A percentile compares a stretch with the other conserved stretches of the same genome.
Evolutionary conservation across 2,329 filamentous ascomycete genomes (phyloP).

Genomic region (Fusarium protoensiforme): DNA sequence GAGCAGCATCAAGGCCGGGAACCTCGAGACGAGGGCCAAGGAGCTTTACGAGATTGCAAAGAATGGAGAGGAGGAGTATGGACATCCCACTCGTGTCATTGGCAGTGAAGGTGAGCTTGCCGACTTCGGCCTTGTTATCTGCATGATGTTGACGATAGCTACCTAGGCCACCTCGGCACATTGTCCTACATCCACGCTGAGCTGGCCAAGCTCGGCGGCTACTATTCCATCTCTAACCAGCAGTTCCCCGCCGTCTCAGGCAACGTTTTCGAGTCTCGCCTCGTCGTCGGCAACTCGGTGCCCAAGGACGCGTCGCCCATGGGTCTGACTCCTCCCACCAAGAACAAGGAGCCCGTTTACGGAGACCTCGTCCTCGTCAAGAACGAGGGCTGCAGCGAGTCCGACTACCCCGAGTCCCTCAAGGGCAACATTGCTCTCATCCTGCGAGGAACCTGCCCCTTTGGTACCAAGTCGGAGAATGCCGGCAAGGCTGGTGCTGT

Average conservation of each 20-base stretch:
- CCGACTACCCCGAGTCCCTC: constrained; percentile 71
- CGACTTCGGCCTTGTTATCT: background rate
- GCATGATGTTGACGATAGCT: constrained; percentile 14
- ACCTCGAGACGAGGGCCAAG: constrained; percentile 69
- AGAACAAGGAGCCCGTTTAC: constrained; percentile 67
- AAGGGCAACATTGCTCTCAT: constrained; percentile 77
- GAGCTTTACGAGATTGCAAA: constrained; percentile 72
- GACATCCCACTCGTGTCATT: constrained; percentile 77
- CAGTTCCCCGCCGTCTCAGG: constrained; percentile 71
- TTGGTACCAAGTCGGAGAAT: constrained; percentile 75
- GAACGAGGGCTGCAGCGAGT: constrained; percentile 71
- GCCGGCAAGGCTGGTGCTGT: constrained; percentile 77
- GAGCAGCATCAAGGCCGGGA: constrained; percentile 63
- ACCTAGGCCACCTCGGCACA: constrained; percentile 73
- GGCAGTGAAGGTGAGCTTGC: constrained; percentile 67
- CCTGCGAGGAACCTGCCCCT: constrained; percentile 75
- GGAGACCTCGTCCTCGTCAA: constrained; percentile 69
- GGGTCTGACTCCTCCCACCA: constrained; percentile 74
- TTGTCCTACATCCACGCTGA: constrained; percentile 70
- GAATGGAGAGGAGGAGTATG: constrained; percentile 68
- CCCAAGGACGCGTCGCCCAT: constrained; percentile 65
- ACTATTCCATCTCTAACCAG: constrained; percentile 73
- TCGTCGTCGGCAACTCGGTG: constrained; percentile 65
- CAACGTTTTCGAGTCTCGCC: constrained; percentile 67
- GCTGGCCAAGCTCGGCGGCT: constrained; percentile 65